These are phyloP conservation scores for Macrolepiota fuliginosa DNA, from an alignment of 768 basidiomycete species.

Conservation along the genomic window DNA sequence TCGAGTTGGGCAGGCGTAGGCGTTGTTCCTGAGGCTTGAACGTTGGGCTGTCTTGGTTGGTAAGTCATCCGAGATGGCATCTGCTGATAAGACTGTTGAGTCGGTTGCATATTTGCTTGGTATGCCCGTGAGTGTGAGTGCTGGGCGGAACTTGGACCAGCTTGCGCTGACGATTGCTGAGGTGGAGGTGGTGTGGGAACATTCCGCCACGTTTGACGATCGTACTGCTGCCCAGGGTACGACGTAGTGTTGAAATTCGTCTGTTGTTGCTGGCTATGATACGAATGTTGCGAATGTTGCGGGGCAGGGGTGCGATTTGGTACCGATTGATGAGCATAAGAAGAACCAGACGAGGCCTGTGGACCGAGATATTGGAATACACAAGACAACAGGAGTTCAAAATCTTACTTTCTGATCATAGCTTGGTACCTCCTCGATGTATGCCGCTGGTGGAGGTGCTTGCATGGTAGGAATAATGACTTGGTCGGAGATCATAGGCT, in stretches of 20 bases:
- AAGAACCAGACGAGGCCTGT: neutral
- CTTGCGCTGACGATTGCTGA: neutral
- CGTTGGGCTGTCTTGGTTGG: neutral
- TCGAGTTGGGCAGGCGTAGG: neutral
- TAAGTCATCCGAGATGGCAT: neutral
- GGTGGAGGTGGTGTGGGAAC: neutral
- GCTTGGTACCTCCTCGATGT: constrained; percentile 7
- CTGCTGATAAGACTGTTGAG: neutral
- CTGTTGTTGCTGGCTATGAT: neutral
- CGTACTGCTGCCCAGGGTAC: neutral
- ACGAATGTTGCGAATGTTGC: neutral
- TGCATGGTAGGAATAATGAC: neutral
- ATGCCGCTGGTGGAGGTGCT: neutral
- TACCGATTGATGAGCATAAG: neutral
- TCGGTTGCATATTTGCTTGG: too few species aligned
- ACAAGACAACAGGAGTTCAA: neutral
- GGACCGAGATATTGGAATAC: neutral
- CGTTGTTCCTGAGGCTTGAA: neutral
- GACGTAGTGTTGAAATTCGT: neutral
- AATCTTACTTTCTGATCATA: constrained; percentile 21
- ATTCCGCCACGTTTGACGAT: neutral
- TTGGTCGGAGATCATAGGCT: neutral
- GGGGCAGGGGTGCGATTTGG: neutral
- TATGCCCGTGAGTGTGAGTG: neutral
- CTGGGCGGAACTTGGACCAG: neutral